A percentile compares a stretch with the other conserved stretches of the same genome.
phyloP scores from a whole-genome alignment of 2,329 filamentous ascomycete species.

The Ascochyta koolunga region DNA sequence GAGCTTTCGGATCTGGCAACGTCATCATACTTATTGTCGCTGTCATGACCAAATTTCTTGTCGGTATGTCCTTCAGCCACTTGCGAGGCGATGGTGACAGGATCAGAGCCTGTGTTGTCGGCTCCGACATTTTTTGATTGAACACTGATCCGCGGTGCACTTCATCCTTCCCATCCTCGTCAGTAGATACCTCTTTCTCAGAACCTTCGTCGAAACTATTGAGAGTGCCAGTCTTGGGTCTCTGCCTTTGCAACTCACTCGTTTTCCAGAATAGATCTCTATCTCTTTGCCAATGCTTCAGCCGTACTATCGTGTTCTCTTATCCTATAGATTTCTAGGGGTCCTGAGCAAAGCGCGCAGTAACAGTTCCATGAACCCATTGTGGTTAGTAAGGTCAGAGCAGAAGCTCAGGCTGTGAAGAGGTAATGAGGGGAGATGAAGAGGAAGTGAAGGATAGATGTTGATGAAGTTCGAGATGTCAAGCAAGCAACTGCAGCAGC shows the following conservation, averaged over 20 bases:
- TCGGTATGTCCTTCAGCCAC: neutral
- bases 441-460: neutral
- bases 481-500: neutral
- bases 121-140: neutral
- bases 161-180: neutral
- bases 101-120: neutral
- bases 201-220: neutral
- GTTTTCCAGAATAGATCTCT: no score
- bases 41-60: neutral
- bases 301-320: conserved; percentile 10
- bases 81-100: neutral
- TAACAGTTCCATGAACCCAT: conserved; percentile 30
- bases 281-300: conserved; percentile 9
- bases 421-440: neutral
- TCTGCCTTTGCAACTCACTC: conserved; percentile 2
- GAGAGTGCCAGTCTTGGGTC: conserved; percentile 1
- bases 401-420: neutral
- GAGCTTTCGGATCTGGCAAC: conserved; percentile 9
- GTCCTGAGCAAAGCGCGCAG: conserved; percentile 25
- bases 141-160: neutral
- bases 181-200: neutral
- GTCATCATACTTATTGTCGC: neutral
- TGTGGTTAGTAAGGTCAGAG: neutral
- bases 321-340: conserved; percentile 3
- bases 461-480: neutral